Evolutionary conservation across 768 basidiomycete species (phyloP), one percentile per base, ranked within the genome.

Genomic region (Cantharellus anzutake): DNA sequence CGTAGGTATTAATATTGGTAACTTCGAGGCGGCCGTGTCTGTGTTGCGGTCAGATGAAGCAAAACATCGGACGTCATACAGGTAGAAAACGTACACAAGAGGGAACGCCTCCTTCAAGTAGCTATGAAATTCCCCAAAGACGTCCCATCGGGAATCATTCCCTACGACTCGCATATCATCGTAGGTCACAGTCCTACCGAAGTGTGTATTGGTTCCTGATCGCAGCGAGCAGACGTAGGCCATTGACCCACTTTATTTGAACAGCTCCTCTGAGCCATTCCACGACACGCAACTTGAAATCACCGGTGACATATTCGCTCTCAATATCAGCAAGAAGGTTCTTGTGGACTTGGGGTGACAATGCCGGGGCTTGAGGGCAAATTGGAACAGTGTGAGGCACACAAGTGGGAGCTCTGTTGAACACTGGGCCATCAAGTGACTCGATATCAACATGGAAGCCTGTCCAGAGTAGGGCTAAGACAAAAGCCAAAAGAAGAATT

Each of bases 1-100:
- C 86, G 64, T 84, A 85, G 0, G 79, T 84, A 68, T 88, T 87
- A 65, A 91, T 79, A 64, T 80, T 81, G 4, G 80, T 81, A 61
- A 84, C 73, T 39, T 74, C 66, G 51, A 88, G 73, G 4, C 69
- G 75, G n/a, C 72, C 55, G 67, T 85, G 80, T 5, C 83, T 86
- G 64, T 20, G 56, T 37, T 20, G 16, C 59, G 20, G 20, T 29
- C 20, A 35, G 20, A 14, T 59, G 35, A 56, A 48, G 51, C n/a
- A 7, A 16, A 38, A 5, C 34, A 40, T 5, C 42, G 39, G 41
- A n/a, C 42, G 5, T 34, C 41, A 11, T 11, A 11, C 44, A 35
- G 14, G 35, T 1, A 41, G 39, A 2, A 3, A 29, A 70, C 72
- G 48, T 70, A 85, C 75, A 76, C 78, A 67, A 81, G 72, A 5